phyloP scores from a whole-genome alignment of 2,329 filamentous ascomycete species.

The Penicillium palitans region DNA sequence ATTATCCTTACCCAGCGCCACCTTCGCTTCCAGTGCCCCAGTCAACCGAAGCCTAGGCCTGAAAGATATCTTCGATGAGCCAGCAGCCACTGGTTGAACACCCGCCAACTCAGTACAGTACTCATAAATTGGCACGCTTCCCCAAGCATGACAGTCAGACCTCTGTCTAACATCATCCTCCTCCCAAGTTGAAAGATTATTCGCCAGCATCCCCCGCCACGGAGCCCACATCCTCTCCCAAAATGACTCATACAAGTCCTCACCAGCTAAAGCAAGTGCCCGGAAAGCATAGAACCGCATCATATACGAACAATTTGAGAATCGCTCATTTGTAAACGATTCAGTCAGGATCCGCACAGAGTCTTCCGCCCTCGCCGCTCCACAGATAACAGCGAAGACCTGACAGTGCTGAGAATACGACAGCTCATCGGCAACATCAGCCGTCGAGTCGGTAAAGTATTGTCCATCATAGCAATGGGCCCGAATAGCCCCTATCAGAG shows the following conservation, averaged over 20 bases:
- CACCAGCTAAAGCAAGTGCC: constrained; percentile 37
- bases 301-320: constrained; percentile 40
- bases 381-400: constrained; percentile 33
- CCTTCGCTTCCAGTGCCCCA: constrained; percentile 15
- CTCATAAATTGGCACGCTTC: constrained; percentile 46
- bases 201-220: constrained; percentile 41
- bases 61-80: constrained; percentile 20
- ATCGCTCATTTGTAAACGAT: constrained; percentile 29
- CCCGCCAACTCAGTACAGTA: constrained; percentile 41
- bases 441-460: constrained; percentile 37
- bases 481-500: constrained; percentile 24
- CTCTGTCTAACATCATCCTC: constrained; percentile 47
- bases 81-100: constrained; percentile 17
- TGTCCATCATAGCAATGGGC: constrained; percentile 33
- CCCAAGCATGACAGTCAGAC: constrained; percentile 50
- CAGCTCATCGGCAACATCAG: constrained; percentile 25
- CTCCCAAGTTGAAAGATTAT: constrained; percentile 46
- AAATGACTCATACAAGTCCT: constrained; percentile 35
- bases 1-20: constrained; percentile 27
- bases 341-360: constrained; percentile 27
- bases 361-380: constrained; percentile 19
- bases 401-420: constrained; percentile 35
- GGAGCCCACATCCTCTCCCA: constrained; percentile 39
- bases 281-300: constrained; percentile 47
- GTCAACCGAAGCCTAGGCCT: constrained; percentile 23